Evolutionary conservation across 495 filamentous ascomycete genomes (phyloP).

Genomic region (Trichocladium antarcticum): DNA sequence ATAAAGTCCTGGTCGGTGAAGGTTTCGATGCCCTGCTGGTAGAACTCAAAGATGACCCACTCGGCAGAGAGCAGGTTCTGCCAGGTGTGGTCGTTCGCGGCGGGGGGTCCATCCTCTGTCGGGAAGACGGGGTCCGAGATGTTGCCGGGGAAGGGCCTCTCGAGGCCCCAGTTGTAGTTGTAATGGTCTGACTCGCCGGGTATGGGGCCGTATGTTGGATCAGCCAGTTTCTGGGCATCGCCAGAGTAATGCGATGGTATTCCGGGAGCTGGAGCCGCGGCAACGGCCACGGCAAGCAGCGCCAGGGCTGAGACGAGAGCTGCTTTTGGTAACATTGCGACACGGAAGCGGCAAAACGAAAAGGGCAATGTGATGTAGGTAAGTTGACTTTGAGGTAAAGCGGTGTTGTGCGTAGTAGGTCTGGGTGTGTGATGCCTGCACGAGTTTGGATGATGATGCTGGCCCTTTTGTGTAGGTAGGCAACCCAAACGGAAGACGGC

Average conservation of each 20-base stretch:
- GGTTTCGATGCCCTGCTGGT: constrained; percentile 40
- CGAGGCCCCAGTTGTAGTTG: constrained; percentile 33
- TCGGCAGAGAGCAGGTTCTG: constrained; percentile 46
- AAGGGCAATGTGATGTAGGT: neutral
- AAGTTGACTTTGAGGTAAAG: neutral
- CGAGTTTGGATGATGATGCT: too few relatives aligned
- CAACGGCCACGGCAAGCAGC: neutral
- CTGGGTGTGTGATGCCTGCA: too few relatives aligned
- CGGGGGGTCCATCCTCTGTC: constrained; percentile 29
- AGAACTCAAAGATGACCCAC: constrained; percentile 46
- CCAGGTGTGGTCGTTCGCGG: constrained; percentile 38
- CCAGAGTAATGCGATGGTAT: constrained; percentile 6
- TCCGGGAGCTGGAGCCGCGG: neutral
- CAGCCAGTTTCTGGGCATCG: constrained; percentile 28
- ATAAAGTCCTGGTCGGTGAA: constrained; percentile 36
- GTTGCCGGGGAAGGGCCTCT: constrained; percentile 37
- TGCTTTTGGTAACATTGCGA: neutral
- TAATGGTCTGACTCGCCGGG: constrained; percentile 37
- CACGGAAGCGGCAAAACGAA: too few relatives aligned
- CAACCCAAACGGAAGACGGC: too few relatives aligned
- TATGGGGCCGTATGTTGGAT: constrained; percentile 31
- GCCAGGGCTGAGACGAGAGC: neutral
- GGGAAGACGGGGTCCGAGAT: constrained; percentile 34
- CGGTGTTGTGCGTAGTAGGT: neutral
- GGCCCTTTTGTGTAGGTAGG: too few relatives aligned